These are phyloP conservation scores for Leccinum solheimii DNA, from an alignment of 1,284 basidiomycete species.

Conservation along the genomic window DNA sequence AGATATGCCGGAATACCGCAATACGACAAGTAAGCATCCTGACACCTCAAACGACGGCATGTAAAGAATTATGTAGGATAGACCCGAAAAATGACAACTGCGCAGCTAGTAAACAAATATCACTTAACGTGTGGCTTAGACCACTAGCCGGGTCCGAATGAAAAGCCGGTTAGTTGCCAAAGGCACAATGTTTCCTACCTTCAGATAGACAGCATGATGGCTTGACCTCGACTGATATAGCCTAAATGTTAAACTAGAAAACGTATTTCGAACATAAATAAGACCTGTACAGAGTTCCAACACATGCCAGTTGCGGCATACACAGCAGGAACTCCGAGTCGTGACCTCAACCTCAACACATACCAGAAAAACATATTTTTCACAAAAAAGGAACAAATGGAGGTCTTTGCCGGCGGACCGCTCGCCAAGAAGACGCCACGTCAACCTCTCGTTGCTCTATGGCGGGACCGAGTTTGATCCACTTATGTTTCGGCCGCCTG, in stretches of 20 bases:
- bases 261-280: too few species aligned
- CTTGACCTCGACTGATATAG: too few species aligned
- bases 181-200: too few species aligned
- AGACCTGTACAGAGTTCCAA: too few species aligned
- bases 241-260: too few species aligned
- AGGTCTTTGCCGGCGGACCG: constrained; percentile 24
- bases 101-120: neutral
- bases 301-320: too few species aligned
- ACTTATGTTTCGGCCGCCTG: neutral
- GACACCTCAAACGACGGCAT: neutral
- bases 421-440: constrained; percentile 16
- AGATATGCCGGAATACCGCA: neutral
- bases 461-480: constrained; percentile 20
- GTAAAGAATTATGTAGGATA: neutral
- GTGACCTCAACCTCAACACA: too few species aligned
- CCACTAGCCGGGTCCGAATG: too few species aligned
- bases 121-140: neutral
- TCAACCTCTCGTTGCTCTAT: constrained; percentile 22
- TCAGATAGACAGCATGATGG: too few species aligned
- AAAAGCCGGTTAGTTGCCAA: too few species aligned
- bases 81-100: neutral
- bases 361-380: too few species aligned
- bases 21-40: neutral
- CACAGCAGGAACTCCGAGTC: too few species aligned
- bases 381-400: neutral